Percentiles rank a stretch among this genome's conserved stretches.
phyloP scores from a whole-genome alignment of 169 alveolate genomes.

The Plasmodium fragile region DNA sequence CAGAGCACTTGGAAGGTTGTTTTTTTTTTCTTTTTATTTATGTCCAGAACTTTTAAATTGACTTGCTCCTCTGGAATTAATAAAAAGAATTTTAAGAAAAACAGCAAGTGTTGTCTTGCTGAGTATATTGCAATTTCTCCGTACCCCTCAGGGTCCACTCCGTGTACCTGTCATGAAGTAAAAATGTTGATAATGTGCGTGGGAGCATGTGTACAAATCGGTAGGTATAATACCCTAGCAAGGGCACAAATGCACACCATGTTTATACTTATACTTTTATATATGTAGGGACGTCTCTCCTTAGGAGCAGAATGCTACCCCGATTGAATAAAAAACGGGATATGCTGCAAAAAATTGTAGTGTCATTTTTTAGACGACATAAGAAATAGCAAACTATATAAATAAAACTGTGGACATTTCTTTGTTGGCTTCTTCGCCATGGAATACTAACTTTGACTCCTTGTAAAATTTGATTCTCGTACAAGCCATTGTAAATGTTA shows the following conservation, averaged over 20 bases:
- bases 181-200: neutral
- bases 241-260: neutral
- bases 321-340: neutral
- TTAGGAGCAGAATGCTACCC: neutral
- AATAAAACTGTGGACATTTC: neutral
- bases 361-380: neutral
- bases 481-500: slow-evolving; percentile 43
- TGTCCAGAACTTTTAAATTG: slow-evolving; percentile 63
- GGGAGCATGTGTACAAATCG: neutral
- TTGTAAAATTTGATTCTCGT: slow-evolving; percentile 66
- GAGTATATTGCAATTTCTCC: slow-evolving; percentile 68
- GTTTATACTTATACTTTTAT: neutral
- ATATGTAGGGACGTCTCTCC: neutral
- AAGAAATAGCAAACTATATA: neutral
- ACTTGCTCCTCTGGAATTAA: slow-evolving; percentile 71
- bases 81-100: slow-evolving; percentile 61
- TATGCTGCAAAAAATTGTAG: neutral
- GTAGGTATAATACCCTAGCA: neutral
- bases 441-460: slow-evolving; percentile 65
- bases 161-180: slow-evolving; percentile 32
- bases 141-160: slow-evolving; percentile 49
- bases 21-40: slow-evolving; percentile 59
- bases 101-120: slow-evolving; percentile 35
- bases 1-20: slow-evolving; percentile 56
- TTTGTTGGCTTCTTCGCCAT: slow-evolving; percentile 9